Percentiles rank a stretch among this genome's conserved stretches.
Conservation (phyloP, 73 alveolate species). For the Paramecium tetraurelia region DNA sequence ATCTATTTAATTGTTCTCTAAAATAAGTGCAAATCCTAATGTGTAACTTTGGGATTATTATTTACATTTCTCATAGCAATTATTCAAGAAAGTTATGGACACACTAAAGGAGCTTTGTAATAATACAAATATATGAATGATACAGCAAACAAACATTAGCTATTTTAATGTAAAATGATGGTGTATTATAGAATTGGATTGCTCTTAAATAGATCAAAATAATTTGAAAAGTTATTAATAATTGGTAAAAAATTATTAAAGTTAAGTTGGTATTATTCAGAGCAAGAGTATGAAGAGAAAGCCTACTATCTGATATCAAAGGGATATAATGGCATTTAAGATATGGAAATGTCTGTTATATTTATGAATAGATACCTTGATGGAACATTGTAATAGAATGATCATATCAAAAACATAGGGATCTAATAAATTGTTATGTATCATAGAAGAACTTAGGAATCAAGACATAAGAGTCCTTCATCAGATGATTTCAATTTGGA, state of each 20-base stretch:
- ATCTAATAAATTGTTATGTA: background rate
- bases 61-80: conserved; percentile 24
- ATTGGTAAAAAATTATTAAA: conserved; percentile 9
- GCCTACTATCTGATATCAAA: background rate
- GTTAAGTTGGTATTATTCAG: conserved; percentile 18
- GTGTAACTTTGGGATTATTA: background rate
- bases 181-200: background rate
- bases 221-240: background rate
- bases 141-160: background rate
- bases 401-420: background rate
- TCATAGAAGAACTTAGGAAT: background rate
- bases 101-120: background rate
- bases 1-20: background rate
- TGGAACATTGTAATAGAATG: background rate
- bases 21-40: background rate
- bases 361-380: conserved; percentile 1
- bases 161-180: background rate
- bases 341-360: background rate
- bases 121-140: background rate
- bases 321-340: background rate
- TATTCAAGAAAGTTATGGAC: conserved; percentile 9
- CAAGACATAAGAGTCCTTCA: background rate
- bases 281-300: conserved; percentile 5
- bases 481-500: conserved; percentile 22
- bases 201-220: background rate